Base-by-base conservation (phyloP, 495 filamentous ascomycete genomes). In the Xylaria acuta region DNA sequence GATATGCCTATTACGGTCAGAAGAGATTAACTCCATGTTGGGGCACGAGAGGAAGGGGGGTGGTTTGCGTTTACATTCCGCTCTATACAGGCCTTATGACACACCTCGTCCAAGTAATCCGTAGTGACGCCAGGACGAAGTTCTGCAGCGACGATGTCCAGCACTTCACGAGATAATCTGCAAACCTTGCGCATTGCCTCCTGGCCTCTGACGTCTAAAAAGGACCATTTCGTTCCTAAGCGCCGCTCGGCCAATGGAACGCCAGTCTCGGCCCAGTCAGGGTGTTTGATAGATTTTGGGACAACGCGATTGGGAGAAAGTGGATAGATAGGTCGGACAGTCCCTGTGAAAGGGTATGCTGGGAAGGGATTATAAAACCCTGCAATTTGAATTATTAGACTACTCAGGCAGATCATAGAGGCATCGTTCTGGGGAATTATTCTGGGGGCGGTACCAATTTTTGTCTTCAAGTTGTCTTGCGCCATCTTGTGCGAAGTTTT, bases 61-160 rank as follows among this genome's bases (percentile, higher is more conserved):
- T 0, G 12, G 1, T 1, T 7, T 38, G 12, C 1, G 1, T 20
- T 82, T 81, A 97, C 95, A 69, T 97, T 86, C 80, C 95, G 87
- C 81, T 97, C 94, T 59, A 97, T 82, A 80, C 94, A 97, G 51
- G 95, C 95, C 74, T 95, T 92, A 84, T 98, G 95, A 22, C 97
- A 94, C 73, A 97, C 87, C 80, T 95, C 92, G 77, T 98, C 95
- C 41, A 98, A 92, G 78, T 96, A 90, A 79, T 98, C 95, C 16
- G 95, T 98, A 1, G 95, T 97, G 32, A 97, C 88, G 14, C 95
- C 95, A 16, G 95, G 95, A 75, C 88, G 90, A 71, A 91, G 73
- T 38, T 90, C 94, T 16, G 88, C 87, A 0, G 93, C 95, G 0
- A 94, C 94, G 76, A 95, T 91, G 82, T 98, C 95, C 69, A 98